These are phyloP conservation scores for Mycena vulgaris DNA, from an alignment of 768 basidiomycete species.

Conservation along the genomic window DNA sequence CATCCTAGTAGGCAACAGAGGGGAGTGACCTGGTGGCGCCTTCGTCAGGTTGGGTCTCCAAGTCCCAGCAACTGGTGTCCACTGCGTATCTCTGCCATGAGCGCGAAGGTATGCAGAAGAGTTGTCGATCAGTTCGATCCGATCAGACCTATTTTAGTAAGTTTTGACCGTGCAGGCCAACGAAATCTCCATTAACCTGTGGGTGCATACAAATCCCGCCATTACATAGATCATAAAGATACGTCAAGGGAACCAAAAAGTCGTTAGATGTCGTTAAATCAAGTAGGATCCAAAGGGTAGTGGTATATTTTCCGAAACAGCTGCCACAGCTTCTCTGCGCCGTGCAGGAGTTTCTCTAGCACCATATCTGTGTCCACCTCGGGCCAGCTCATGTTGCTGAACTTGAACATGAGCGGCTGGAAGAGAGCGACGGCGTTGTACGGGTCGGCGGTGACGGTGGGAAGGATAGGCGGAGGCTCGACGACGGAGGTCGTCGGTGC, in stretches of 20 bases:
- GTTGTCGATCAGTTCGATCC: too few species aligned
- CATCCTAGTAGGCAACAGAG: too few species aligned
- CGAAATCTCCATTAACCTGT: too few species aligned
- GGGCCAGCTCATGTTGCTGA: slow-evolving; percentile 39
- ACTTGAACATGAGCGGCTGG: slow-evolving; percentile 45
- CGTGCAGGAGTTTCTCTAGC: slow-evolving; percentile 55
- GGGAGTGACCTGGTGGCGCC: too few species aligned
- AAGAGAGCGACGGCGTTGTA: slow-evolving; percentile 11
- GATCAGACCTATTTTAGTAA: not conserved
- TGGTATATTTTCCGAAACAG: slow-evolving; percentile 67
- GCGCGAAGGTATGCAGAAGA: too few species aligned
- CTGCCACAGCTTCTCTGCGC: slow-evolving; percentile 62
- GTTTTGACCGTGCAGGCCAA: not conserved
- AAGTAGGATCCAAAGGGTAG: slow-evolving; percentile 70
- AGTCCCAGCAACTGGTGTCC: too few species aligned
- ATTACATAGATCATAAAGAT: slow-evolving; percentile 13
- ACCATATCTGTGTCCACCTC: slow-evolving; percentile 42
- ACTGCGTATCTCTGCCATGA: too few species aligned
- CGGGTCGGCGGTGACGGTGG: slow-evolving; percentile 18
- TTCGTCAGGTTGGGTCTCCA: too few species aligned
- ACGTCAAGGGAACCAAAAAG: too few species aligned
- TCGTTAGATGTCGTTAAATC: slow-evolving; percentile 35
- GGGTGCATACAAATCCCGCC: slow-evolving; percentile 1
- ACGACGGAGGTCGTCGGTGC: slow-evolving; percentile 29
- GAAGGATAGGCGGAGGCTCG: slow-evolving; percentile 7